Base-by-base conservation (phyloP, 2,329 filamentous ascomycete species). In the Macrophomina tecta region DNA sequence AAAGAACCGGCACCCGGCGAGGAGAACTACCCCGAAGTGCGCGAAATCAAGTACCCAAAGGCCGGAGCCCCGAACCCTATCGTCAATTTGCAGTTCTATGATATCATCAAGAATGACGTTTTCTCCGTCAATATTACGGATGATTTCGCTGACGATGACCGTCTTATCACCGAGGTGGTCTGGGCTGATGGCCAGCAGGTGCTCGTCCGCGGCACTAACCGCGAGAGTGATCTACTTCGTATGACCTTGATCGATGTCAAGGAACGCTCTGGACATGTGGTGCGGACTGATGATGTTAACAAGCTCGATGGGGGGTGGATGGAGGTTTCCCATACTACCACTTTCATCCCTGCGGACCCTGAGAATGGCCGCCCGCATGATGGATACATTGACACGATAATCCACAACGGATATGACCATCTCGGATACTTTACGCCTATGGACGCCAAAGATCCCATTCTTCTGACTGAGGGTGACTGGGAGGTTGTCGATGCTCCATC, bases 231-330 rank as follows among this genome's bases (percentile, higher is more conserved):
- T 73, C 79, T 93, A n/a, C 85, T 98, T 76, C 93, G 92, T 70
- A 89, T 97, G 32, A 89, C 97, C 6, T 84, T 98, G 5, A 89
- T 98, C 65, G 92, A 99, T 75, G 91, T 95, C 5, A 80, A 83
- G 28, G 81, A 84, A 3, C 89, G 93, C 56, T 89, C 86, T 23
- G 94, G 92, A 36, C 91, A 90, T 77, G 90, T 91, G 0, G 89
- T 97, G 56, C 86, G 94, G 69, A 90, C 89, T 23, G 86, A 92
- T 58, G 89, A 99, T 77, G 88, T 97, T 58, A 87, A 89, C 70
- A 85, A 90, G 67, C 84, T 97, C n/a, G 95, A 99, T 76, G 94
- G 94, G 28, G 96, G 95, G 40, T 99, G 95, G 95, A 94, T 97
- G 73, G 95, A 99, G 80, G 92, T 97, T 49, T 92, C 93, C 0